Base-by-base conservation (phyloP, 2,329 filamentous ascomycete genomes). In the Nigrospora sphaerica region DNA sequence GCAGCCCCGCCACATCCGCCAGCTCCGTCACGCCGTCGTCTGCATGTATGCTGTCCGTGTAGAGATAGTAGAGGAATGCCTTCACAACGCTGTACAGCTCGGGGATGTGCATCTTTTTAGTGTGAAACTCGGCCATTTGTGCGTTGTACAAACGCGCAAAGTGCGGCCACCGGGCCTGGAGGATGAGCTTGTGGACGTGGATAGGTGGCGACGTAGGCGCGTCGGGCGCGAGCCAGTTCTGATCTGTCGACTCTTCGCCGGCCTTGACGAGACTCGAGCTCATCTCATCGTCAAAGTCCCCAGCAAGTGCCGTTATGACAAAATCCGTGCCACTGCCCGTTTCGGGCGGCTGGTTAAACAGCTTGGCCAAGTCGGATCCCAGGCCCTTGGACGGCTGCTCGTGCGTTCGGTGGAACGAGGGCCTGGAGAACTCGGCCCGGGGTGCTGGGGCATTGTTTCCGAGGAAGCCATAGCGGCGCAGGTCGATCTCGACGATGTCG, bases 81-180 rank as follows among this genome's bases (percentile, higher is more conserved):
- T 88, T 90, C 40, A 98, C 93, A 0, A 95, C 90, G 1, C 83
- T 85, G 65, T 96, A 97, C 1, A 92, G 91, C 60, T 98, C 95
- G 0, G 93, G 92, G 39, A 98, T 95, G 67, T 98, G 92, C 86
- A 98, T 93, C 65, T 88, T 90, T 60, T 93, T 93, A 14, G 89
- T 93, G 62, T 98, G 93, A 59, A 95, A 98, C 63, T 98, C 93
- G 12, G 87, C 84, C 93, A 98, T 98, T 61, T 96, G 90, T 5
- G 92, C 83, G 44, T 86, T 85, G 71, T 95, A 97, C 3, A 98
- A 73, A 14, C 93, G 85, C 36, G 86, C 83, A 69, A 98, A 98
- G 65, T 98, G 93, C 28, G 93, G 91, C 93, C 93, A 98, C 44
- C 93, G 86, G 17, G 93, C 86, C 63, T 95, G 88, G 10, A 98